Evolutionary conservation across 176 grass and related monocot genomes (phyloP).

Genomic region (Oryza australiensis): DNA sequence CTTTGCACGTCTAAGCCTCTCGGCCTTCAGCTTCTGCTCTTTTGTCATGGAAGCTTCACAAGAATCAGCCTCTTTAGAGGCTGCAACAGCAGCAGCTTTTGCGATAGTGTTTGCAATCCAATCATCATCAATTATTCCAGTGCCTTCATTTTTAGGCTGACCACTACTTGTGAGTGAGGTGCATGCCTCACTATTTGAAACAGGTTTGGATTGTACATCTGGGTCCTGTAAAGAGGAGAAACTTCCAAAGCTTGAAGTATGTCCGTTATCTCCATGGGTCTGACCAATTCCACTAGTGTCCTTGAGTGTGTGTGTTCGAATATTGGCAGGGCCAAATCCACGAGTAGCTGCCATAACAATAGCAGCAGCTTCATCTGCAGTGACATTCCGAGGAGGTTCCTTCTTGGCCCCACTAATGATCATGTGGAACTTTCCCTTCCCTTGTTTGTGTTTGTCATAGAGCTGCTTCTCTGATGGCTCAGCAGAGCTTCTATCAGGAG

Average conservation of each 20-base stretch:
- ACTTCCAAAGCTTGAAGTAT: constrained; percentile 31
- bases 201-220: constrained; percentile 28
- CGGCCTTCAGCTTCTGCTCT: constrained; percentile 89
- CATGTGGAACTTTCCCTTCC: constrained; percentile 63
- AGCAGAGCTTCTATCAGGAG: constrained; percentile 43
- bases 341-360: constrained; percentile 87
- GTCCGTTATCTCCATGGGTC: neutral
- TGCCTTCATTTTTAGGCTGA: constrained; percentile 38
- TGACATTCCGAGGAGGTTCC: constrained; percentile 48
- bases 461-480: constrained; percentile 51
- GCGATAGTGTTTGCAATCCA: constrained; percentile 92
- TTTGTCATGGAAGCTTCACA: constrained; percentile 77
- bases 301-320: constrained; percentile 15
- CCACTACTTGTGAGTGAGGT: constrained; percentile 46
- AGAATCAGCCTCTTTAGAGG: constrained; percentile 75
- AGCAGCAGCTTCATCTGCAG: constrained; percentile 84
- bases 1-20: constrained; percentile 90
- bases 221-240: constrained; percentile 44
- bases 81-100: constrained; percentile 76
- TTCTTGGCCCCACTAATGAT: constrained; percentile 57
- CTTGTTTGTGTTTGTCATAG: constrained; percentile 37
- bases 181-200: constrained; percentile 46
- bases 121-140: constrained; percentile 69
- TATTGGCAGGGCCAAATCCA: constrained; percentile 59
- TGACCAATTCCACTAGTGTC: constrained; percentile 19